Percentiles rank a stretch among this genome's conserved stretches.
Conservation (phyloP, 805 yeast species). For the Wickerhamiella domercqiae region DNA sequence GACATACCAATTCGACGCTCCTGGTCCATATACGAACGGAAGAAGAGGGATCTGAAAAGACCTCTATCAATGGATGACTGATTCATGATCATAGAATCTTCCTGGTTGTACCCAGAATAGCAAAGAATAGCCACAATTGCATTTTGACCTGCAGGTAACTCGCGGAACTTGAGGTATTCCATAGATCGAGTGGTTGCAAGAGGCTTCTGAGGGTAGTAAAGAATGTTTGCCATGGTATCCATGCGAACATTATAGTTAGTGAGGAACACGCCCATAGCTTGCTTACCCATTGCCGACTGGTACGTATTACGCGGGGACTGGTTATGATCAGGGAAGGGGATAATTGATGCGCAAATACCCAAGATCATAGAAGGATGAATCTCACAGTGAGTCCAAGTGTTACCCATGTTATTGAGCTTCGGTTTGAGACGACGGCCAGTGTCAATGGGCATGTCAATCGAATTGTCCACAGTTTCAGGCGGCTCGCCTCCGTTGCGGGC, state of each 20-base stretch:
- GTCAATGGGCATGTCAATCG: constrained; percentile 24
- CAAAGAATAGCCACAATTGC: constrained; percentile 97
- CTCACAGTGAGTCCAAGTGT: constrained; percentile 95
- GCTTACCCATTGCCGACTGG: constrained; percentile 99
- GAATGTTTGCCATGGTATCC: constrained; percentile 98
- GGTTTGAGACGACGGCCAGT: constrained; percentile 81
- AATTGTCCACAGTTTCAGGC: background rate
- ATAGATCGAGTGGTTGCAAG: constrained; percentile 94
- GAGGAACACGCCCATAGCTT: constrained; percentile 97
- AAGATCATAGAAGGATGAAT: constrained; percentile 97
- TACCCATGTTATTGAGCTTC: constrained; percentile 41
- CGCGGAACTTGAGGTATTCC: constrained; percentile 95
- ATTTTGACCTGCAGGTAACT: constrained; percentile 97
- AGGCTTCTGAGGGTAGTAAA: constrained; percentile 96
- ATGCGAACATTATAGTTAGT: constrained; percentile 92
- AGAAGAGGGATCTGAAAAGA: constrained; percentile 84
- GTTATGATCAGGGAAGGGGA: constrained; percentile 99
- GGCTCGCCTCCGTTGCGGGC: background rate
- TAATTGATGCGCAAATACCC: constrained; percentile 96
- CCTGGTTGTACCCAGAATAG: constrained; percentile 97
- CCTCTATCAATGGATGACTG: constrained; percentile 97
- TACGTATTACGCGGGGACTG: constrained; percentile 99
- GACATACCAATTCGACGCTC: constrained; percentile 98
- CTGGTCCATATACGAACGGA: constrained; percentile 96
- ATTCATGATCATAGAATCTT: constrained; percentile 99